Conservation (phyloP, 2,329 filamentous ascomycete genomes). For the Diaporthe nobilis region DNA sequence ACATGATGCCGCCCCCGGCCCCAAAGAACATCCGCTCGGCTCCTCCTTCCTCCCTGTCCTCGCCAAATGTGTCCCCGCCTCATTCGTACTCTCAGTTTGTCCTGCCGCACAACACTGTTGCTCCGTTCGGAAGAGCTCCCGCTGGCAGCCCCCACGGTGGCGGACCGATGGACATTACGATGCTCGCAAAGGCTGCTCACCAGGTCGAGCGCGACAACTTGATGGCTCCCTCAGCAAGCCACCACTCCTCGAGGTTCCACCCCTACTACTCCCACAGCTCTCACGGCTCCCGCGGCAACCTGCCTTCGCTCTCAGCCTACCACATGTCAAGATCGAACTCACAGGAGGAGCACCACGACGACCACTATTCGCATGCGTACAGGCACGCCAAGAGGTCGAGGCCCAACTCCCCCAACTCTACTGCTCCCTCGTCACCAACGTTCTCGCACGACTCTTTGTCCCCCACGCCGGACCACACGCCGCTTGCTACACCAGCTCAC, state of each 20-base stretch:
- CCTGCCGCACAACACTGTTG: constrained; percentile 59
- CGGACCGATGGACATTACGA: constrained; percentile 67
- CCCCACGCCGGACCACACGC: constrained; percentile 97
- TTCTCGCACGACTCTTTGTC: constrained; percentile 97
- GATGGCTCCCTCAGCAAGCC: constrained; percentile 56
- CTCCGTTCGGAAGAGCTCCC: constrained; percentile 63
- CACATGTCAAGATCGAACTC: constrained; percentile 94
- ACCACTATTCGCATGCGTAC: constrained; percentile 78
- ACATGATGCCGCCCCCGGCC: constrained; percentile 84
- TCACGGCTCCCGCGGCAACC: constrained; percentile 70
- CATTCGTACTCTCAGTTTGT: constrained; percentile 86
- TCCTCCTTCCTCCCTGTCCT: constrained; percentile 86
- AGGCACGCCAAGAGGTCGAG: constrained; percentile 88
- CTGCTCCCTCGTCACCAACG: constrained; percentile 93
- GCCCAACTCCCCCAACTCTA: constrained; percentile 95
- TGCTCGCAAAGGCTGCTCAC: constrained; percentile 72
- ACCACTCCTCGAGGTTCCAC: constrained; percentile 64
- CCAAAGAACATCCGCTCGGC: constrained; percentile 90
- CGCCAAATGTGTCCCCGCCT: constrained; percentile 96
- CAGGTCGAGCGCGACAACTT: constrained; percentile 73
- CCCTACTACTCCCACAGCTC: constrained; percentile 66
- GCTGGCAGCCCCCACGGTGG: constrained; percentile 56
- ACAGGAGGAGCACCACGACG: constrained; percentile 81
- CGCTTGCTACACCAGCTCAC: constrained; percentile 95
- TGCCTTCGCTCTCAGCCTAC: constrained; percentile 87